Conservation (phyloP, 257 asterid genomes). For the Galeopsis tetrahit region DNA sequence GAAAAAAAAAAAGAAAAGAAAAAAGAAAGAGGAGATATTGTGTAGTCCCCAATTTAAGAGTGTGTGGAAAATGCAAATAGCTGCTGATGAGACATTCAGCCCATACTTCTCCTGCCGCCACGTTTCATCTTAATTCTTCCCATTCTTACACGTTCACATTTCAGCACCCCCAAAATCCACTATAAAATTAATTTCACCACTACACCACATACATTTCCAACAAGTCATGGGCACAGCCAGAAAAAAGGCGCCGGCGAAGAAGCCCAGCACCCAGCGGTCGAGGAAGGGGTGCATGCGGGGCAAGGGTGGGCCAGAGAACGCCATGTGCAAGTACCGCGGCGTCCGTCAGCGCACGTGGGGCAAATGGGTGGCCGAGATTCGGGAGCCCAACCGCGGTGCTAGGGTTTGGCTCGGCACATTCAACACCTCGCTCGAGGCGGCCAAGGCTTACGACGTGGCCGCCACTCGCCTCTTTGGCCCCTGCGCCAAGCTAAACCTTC, state of each 20-base stretch:
- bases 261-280: slow-evolving; percentile 46
- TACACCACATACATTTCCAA: no score
- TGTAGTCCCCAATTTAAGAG: no score
- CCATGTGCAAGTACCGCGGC: slow-evolving; percentile 70
- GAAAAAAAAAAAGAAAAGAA: no score
- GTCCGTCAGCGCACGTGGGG: slow-evolving; percentile 93
- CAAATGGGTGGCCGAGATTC: slow-evolving; percentile 83
- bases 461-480: slow-evolving; percentile 62
- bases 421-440: slow-evolving; percentile 68
- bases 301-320: slow-evolving; percentile 85
- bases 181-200: no score
- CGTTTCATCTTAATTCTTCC: no score
- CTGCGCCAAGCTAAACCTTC: slow-evolving; percentile 63
- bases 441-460: slow-evolving; percentile 75
- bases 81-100: no score
- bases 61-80: no score
- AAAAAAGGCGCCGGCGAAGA: slow-evolving; percentile 29
- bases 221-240: no score
- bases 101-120: no score
- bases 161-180: no score
- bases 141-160: no score
- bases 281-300: slow-evolving; percentile 88
- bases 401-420: slow-evolving; percentile 85
- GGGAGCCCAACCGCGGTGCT: slow-evolving; percentile 78
- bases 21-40: no score